Evolutionary conservation across 345 rosid species (phyloP).

Genomic region (Sisymbrium irio): DNA sequence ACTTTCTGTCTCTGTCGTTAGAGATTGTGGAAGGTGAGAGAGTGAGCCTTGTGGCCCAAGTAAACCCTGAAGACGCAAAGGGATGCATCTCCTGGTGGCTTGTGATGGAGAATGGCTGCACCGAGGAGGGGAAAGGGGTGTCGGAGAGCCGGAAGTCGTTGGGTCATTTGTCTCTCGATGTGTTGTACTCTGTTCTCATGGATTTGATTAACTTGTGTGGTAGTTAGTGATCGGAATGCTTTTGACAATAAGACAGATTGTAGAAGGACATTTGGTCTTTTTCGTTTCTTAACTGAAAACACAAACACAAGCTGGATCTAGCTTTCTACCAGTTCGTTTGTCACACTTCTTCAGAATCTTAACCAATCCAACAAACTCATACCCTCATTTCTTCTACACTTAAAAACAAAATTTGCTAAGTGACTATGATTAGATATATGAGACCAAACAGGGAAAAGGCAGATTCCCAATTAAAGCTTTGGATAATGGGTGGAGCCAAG

Average conservation of each 20-base stretch:
- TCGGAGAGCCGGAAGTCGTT: constrained; percentile 64
- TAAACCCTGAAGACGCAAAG: constrained; percentile 60
- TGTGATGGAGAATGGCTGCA: constrained; percentile 72
- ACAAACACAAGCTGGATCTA: too few species aligned
- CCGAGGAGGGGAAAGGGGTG: constrained; percentile 54
- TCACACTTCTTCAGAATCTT: too few species aligned
- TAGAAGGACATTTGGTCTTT: background rate
- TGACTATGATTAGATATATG: background rate
- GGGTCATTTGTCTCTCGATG: constrained; percentile 75
- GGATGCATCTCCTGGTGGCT: constrained; percentile 96
- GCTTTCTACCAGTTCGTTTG: too few species aligned
- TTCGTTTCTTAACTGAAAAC: too few species aligned
- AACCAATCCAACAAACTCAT: too few species aligned
- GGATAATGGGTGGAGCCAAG: constrained; percentile 87
- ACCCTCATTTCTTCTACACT: too few species aligned
- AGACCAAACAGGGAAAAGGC: constrained; percentile 80
- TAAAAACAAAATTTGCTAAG: too few species aligned
- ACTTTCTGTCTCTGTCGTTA: constrained; percentile 66
- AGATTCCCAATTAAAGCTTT: constrained; percentile 85
- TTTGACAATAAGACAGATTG: constrained; percentile 1
- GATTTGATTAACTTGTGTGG: constrained; percentile 76
- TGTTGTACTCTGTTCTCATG: constrained; percentile 65
- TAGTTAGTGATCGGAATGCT: constrained; percentile 41
- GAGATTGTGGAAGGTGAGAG: constrained; percentile 86
- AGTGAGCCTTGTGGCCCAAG: constrained; percentile 81